These are phyloP conservation scores for Fusarium proliferatum DNA, from an alignment of 2,329 filamentous ascomycete genomes.

Conservation along the genomic window DNA sequence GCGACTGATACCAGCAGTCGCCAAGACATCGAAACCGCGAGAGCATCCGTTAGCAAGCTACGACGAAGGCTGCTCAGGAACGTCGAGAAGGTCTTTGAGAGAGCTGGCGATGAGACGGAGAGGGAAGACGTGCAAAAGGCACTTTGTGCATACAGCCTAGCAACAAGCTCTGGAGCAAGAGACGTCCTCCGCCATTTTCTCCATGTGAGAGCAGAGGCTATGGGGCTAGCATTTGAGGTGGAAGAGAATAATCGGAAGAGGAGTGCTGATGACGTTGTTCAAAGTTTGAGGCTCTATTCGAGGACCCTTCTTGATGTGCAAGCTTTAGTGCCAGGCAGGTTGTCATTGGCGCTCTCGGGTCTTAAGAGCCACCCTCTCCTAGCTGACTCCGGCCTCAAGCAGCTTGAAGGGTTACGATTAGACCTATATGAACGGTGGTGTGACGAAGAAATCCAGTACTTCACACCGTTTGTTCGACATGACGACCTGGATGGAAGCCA, in stretches of 20 bases:
- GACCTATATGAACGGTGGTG: slow-evolving; percentile 86
- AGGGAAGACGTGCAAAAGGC: slow-evolving; percentile 73
- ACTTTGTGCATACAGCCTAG: slow-evolving; percentile 84
- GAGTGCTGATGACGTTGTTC: slow-evolving; percentile 64
- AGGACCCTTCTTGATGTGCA: slow-evolving; percentile 83
- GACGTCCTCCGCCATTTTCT: slow-evolving; percentile 86
- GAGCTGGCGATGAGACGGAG: slow-evolving; percentile 64
- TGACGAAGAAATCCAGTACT: slow-evolving; percentile 82
- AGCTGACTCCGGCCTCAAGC: slow-evolving; percentile 73
- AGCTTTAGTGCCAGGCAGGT: slow-evolving; percentile 75
- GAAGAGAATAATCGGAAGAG: slow-evolving; percentile 56
- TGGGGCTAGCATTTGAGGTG: slow-evolving; percentile 70
- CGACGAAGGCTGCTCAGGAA: slow-evolving; percentile 72
- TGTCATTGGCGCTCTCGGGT: slow-evolving; percentile 74
- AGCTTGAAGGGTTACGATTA: slow-evolving; percentile 76
- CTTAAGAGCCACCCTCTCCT: slow-evolving; percentile 79
- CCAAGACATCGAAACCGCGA: slow-evolving; percentile 66
- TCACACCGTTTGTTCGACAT: slow-evolving; percentile 87
- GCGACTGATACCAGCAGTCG: slow-evolving; percentile 48
- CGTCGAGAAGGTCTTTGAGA: slow-evolving; percentile 76
- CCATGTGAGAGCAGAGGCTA: slow-evolving; percentile 74
- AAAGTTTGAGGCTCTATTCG: slow-evolving; percentile 78
- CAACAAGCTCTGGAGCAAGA: slow-evolving; percentile 80
- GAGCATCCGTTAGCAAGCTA: slow-evolving; percentile 71
- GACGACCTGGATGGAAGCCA: slow-evolving; percentile 75